Evolutionary conservation across 1,284 basidiomycete genomes (phyloP).

Genomic region (Ceratobasidium papillatum): DNA sequence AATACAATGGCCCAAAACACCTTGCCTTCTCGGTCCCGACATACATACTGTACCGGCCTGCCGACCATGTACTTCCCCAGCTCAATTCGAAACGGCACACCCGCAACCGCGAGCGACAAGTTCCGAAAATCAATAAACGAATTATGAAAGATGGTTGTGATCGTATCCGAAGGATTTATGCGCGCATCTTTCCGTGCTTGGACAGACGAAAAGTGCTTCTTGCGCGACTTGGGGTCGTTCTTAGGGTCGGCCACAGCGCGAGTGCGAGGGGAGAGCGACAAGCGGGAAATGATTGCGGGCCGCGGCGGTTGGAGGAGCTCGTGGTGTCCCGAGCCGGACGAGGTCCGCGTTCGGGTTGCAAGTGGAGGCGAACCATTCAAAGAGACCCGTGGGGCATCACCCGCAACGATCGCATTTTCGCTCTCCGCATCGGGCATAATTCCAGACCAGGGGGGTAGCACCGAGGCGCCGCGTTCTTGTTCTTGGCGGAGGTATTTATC

Average conservation of each 20-base stretch:
- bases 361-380: not conserved
- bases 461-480: not conserved
- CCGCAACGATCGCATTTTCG: constrained; percentile 15
- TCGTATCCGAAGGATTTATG: constrained; percentile 26
- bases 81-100: constrained; percentile 30
- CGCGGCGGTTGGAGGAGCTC: not conserved
- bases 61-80: constrained; percentile 36
- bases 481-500: constrained; percentile 23
- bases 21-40: constrained; percentile 17
- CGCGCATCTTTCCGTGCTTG: not conserved
- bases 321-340: not conserved
- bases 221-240: constrained; percentile 13
- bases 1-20: constrained; percentile 41
- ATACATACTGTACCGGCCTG: constrained; percentile 37
- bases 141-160: constrained; percentile 35
- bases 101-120: constrained; percentile 23
- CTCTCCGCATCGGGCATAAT: constrained; percentile 38
- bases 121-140: constrained; percentile 40
- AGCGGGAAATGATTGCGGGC: not conserved
- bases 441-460: constrained; percentile 30
- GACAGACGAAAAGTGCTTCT: constrained; percentile 19
- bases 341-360: not conserved
- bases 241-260: not conserved
- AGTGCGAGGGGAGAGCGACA: not conserved
- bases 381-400: not conserved